phyloP scores from a whole-genome alignment of 768 basidiomycete species.

The Lactifluus piperatus region DNA sequence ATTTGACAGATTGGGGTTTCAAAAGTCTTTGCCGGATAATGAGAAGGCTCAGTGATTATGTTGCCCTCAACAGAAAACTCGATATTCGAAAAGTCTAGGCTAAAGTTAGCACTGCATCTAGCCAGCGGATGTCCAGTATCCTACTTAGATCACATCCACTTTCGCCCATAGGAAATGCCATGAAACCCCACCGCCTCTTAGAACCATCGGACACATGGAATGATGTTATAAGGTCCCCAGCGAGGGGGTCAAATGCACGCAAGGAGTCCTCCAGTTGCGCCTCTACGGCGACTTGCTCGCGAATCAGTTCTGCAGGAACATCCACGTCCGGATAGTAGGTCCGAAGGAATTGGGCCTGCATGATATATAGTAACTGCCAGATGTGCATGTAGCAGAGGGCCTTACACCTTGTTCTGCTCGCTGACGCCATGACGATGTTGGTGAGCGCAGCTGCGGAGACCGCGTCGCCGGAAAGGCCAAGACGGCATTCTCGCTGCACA shows the following conservation, averaged over 20 bases:
- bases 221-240: constrained; percentile 45
- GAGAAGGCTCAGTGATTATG: constrained; percentile 34
- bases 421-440: constrained; percentile 33
- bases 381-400: not conserved
- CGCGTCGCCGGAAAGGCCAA: constrained; percentile 55
- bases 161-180: constrained; percentile 61
- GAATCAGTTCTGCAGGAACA: constrained; percentile 58
- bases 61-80: constrained; percentile 23
- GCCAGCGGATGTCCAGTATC: constrained; percentile 19
- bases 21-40: constrained; percentile 38
- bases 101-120: not conserved
- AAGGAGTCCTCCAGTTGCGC: constrained; percentile 29
- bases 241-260: constrained; percentile 45
- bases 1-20: constrained; percentile 66
- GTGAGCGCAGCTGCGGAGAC: constrained; percentile 26
- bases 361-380: not conserved
- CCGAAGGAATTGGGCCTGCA: constrained; percentile 62
- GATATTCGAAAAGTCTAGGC: constrained; percentile 43
- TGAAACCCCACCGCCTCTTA: constrained; percentile 25
- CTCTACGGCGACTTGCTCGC: constrained; percentile 45
- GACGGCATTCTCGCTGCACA: constrained; percentile 26
- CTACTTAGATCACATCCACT: constrained; percentile 51
- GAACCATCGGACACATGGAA: constrained; percentile 27
- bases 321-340: constrained; percentile 67
- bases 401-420: constrained; percentile 62